These are phyloP conservation scores for Calonectria pteridis DNA, from an alignment of 2,329 filamentous ascomycete species.

Conservation along the genomic window DNA sequence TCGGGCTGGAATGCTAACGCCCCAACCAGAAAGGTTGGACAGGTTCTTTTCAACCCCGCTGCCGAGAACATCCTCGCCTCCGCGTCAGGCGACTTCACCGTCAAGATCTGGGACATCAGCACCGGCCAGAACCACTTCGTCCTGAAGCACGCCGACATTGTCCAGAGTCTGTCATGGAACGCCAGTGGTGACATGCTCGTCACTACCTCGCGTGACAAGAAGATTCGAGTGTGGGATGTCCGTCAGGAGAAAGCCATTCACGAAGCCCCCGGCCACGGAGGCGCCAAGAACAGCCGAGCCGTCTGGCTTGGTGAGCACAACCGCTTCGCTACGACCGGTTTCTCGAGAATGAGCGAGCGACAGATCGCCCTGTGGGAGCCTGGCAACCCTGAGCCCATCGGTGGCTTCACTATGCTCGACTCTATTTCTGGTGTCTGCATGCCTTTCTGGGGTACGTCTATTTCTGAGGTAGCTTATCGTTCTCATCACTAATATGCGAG, in stretches of 20 bases:
- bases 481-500: slow-evolving; percentile 38
- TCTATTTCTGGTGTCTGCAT: slow-evolving; percentile 98
- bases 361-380: slow-evolving; percentile 97
- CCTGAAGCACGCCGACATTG: slow-evolving; percentile 89
- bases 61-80: slow-evolving; percentile 96
- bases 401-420: slow-evolving; percentile 90
- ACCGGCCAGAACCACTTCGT: slow-evolving; percentile 80
- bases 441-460: slow-evolving; percentile 90
- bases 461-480: not conserved
- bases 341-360: slow-evolving; percentile 98
- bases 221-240: slow-evolving; percentile 96
- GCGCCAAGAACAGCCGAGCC: slow-evolving; percentile 96
- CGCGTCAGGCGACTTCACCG: slow-evolving; percentile 91
- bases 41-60: slow-evolving; percentile 97
- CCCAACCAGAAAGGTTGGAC: slow-evolving; percentile 87
- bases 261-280: slow-evolving; percentile 86
- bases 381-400: slow-evolving; percentile 86
- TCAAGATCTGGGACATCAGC: slow-evolving; percentile 96
- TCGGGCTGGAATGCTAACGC: slow-evolving; percentile 30
- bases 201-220: slow-evolving; percentile 98
- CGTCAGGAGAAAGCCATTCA: slow-evolving; percentile 90
- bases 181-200: slow-evolving; percentile 87
- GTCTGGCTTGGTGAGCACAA: slow-evolving; percentile 99
- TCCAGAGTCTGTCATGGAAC: slow-evolving; percentile 97
- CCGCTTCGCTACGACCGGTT: slow-evolving; percentile 94